Base-by-base conservation (phyloP, 2,329 filamentous ascomycete species). In the Pseudomassariella vexata region DNA sequence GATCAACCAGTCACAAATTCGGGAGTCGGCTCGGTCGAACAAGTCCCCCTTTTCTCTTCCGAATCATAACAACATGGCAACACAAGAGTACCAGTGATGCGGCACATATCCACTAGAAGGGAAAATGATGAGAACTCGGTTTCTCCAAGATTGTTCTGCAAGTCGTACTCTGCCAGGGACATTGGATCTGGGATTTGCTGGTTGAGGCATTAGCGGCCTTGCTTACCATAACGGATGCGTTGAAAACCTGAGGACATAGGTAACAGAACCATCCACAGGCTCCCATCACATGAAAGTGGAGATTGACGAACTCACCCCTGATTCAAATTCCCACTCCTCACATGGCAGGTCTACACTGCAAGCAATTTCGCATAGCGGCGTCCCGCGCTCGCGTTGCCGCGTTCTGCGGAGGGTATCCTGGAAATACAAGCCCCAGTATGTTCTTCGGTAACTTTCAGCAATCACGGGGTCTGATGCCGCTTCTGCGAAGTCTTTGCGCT, bases 401-500 rank as follows among this genome's bases (percentile, higher is more conserved):
- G 45, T 22, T 6, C 36, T 35, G 12, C 48, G 43, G 30, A 46
- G 39, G 24, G 42, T 46, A 26, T 50, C 42, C 24, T 51, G 48
- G 12, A 56, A 45, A 32, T 52, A 61, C n/a, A 64, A 37, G 10
- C 49, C 52, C 58, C 60, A 65, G 42, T 56, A 64, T 5, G 59
- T 63, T 21, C 62, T 54, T 33, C 61, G 50, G 45, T 55, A 62
- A 26, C 58, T 61, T 42, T 65, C 61, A 3, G 54, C 59, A 19
- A 61, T 41, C 5, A 63, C 47, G 5, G 49, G 39, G 41, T 60
- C 52, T n/a, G 45, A 32, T 17, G 53, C 52, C 20, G 47, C 38
- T 23, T 55, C 48, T 12, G 53, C 53, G 27, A 56, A 57, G 3
- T 40, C 19, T 31, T 49, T 55, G 14, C 45, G 50, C 21, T 58